Conservation (phyloP, 2,329 filamentous ascomycete species). For the Colletotrichum spinosum region DNA sequence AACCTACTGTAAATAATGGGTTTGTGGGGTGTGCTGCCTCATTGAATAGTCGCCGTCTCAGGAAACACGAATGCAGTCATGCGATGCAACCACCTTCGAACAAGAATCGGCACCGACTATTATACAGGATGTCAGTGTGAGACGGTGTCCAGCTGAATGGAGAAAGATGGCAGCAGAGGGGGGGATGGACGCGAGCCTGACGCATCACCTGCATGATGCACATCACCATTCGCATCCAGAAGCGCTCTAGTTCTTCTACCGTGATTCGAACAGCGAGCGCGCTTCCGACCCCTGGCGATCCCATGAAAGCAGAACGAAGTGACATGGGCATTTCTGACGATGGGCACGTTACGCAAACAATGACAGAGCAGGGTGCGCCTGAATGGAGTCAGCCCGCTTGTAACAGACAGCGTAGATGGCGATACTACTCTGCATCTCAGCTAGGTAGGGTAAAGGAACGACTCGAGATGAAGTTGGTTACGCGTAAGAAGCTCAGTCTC, state of each 20-base stretch:
- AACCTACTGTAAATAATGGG: too few relatives aligned
- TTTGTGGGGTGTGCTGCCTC: too few relatives aligned
- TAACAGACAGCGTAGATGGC: too few relatives aligned
- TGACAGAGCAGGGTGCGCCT: conserved; percentile 3
- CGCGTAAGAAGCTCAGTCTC: neutral
- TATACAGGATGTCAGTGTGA: neutral
- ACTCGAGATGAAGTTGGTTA: too few relatives aligned
- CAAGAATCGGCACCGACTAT: neutral
- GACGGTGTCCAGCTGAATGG: conserved; percentile 11
- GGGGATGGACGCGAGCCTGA: neutral
- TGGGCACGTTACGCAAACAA: conserved; percentile 7
- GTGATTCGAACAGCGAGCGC: neutral
- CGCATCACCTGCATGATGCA: conserved; percentile 24
- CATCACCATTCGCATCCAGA: conserved; percentile 1
- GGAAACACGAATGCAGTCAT: neutral
- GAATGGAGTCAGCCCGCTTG: too few relatives aligned
- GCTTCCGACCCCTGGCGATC: conserved; percentile 8
- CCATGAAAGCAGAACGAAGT: neutral
- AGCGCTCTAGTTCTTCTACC: neutral
- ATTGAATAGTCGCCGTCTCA: too few relatives aligned
- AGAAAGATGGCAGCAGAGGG: too few relatives aligned
- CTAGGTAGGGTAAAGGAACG: too few relatives aligned
- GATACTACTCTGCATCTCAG: too few relatives aligned
- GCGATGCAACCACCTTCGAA: conserved; percentile 8
- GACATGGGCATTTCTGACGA: conserved; percentile 1